phyloP scores from a whole-genome alignment of 495 filamentous ascomycete species.

The Penicillium paxilli region DNA sequence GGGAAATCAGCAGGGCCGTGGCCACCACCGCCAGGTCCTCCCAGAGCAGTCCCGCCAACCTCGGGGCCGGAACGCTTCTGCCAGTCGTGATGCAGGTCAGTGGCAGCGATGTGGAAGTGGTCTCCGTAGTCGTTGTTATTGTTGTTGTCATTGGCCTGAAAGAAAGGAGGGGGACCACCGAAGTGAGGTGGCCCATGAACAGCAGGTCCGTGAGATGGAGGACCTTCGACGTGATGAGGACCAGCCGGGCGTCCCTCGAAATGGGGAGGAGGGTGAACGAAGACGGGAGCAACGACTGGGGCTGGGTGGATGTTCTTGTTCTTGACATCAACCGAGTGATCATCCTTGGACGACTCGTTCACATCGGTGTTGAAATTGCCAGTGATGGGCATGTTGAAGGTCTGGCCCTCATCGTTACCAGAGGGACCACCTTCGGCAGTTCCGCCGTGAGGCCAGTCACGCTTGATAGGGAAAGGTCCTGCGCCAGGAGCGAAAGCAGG shows the following conservation, averaged over 20 bases:
- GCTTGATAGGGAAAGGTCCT: constrained; percentile 21
- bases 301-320: constrained; percentile 17
- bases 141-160: neutral
- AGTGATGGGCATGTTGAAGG: constrained; percentile 21
- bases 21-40: constrained; percentile 10
- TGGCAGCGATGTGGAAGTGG: constrained; percentile 8
- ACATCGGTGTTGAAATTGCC: constrained; percentile 19
- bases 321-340: constrained; percentile 31
- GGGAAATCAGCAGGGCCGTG: constrained; percentile 1
- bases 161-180: neutral
- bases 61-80: constrained; percentile 19
- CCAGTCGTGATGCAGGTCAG: constrained; percentile 2
- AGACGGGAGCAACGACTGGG: neutral
- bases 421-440: constrained; percentile 26
- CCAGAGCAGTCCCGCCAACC: constrained; percentile 14
- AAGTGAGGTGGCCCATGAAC: neutral
- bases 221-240: neutral
- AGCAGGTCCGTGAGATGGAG: neutral
- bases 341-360: constrained; percentile 25
- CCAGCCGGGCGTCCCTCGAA: neutral
- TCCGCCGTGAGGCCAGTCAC: constrained; percentile 11
- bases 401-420: constrained; percentile 33
- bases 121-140: neutral
- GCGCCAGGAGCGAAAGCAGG: constrained; percentile 13
- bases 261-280: neutral